phyloP scores from a whole-genome alignment of 2,329 filamentous ascomycete species.

The Lecanicillium sp. region DNA sequence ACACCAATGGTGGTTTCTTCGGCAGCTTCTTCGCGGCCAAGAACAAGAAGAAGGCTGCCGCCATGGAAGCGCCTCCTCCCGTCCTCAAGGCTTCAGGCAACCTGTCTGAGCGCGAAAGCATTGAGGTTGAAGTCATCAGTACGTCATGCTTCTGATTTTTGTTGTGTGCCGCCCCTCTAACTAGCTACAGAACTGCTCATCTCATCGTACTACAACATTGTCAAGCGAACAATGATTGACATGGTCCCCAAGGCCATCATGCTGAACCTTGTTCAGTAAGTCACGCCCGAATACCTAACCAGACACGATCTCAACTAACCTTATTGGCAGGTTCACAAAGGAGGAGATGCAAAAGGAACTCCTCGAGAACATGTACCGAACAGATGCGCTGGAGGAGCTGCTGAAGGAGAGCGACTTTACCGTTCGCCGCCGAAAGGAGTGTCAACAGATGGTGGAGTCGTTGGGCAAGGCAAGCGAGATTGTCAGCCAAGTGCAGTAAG shows the following conservation, averaged over 20 bases:
- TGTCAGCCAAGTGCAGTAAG: conserved; percentile 69
- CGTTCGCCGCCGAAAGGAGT: conserved; percentile 88
- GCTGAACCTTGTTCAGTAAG: conserved; percentile 91
- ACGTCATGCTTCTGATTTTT: conserved; percentile 32
- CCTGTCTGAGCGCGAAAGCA: conserved; percentile 85
- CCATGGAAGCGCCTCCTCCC: conserved; percentile 92
- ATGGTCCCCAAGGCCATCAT: conserved; percentile 99
- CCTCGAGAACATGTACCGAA: conserved; percentile 94
- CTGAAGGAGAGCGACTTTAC: conserved; percentile 99
- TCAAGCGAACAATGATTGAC: conserved; percentile 96
- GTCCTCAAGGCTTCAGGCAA: conserved; percentile 91
- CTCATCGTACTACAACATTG: conserved; percentile 95
- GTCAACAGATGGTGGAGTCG: conserved; percentile 98
- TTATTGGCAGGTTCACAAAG: conserved; percentile 66
- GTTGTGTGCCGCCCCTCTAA: not conserved
- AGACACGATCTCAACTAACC: conserved; percentile 12
- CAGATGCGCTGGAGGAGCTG: conserved; percentile 81
- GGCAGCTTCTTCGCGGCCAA: conserved; percentile 98
- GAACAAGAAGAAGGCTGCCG: conserved; percentile 99
- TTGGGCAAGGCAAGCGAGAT: conserved; percentile 87
- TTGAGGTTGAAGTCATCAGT: conserved; percentile 98
- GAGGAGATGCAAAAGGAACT: conserved; percentile 98
- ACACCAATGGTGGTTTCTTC: conserved; percentile 75
- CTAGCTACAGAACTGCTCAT: conserved; percentile 71
- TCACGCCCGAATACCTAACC: conserved; percentile 16